These are phyloP conservation scores for Rosa multiflora DNA, from an alignment of 306 rosid genomes.

Conservation along the genomic window DNA sequence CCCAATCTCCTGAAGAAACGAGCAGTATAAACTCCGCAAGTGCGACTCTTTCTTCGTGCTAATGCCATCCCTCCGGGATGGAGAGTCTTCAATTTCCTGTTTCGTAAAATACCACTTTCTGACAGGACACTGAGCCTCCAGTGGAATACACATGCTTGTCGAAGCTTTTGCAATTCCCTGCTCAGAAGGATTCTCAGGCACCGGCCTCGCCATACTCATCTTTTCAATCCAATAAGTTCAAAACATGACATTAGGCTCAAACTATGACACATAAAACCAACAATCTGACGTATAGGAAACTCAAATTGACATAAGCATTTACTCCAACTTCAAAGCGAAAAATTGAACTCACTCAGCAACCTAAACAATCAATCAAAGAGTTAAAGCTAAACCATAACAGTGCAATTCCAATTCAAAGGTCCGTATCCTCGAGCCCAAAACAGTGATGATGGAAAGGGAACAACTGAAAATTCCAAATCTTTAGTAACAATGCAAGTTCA, in stretches of 20 bases:
- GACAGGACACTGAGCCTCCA: conserved; percentile 24
- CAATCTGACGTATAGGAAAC: background rate
- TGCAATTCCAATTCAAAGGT: background rate
- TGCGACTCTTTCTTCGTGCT: conserved; percentile 37
- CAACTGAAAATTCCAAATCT: background rate
- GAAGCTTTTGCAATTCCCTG: conserved; percentile 24
- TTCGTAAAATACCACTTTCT: conserved; percentile 39
- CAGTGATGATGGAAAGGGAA: background rate
- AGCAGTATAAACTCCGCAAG: conserved; percentile 44
- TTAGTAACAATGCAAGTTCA: background rate
- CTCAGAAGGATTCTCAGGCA: conserved; percentile 21
- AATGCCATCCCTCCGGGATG: conserved; percentile 52
- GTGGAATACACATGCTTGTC: conserved; percentile 17
- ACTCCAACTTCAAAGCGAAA: background rate
- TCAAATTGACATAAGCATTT: background rate
- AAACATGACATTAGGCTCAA: background rate
- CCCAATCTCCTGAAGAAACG: conserved; percentile 48
- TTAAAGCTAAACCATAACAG: background rate
- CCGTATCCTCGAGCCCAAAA: background rate
- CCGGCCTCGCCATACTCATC: conserved; percentile 23
- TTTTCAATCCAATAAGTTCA: conserved; percentile 5
- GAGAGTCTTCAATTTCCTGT: conserved; percentile 48
- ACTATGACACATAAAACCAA: background rate
- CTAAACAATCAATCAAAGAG: background rate
- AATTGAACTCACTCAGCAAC: background rate